Conservation (phyloP, 1,139 yeast genomes). For the Blastobotrys arbuscula region DNA sequence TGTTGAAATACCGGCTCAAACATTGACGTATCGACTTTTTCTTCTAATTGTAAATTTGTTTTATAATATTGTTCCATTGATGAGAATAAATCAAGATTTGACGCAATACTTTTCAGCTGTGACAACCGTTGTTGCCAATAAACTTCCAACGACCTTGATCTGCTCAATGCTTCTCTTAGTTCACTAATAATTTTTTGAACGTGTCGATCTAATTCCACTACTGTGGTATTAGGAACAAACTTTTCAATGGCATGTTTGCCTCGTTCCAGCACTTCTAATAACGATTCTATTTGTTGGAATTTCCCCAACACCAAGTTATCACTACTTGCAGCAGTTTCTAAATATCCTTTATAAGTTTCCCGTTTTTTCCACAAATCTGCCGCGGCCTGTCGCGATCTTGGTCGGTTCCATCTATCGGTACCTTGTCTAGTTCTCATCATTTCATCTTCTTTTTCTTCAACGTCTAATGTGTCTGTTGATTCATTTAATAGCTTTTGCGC, state of each 20-base stretch:
- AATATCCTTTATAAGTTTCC: constrained; percentile 43
- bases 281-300: constrained; percentile 41
- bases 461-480: constrained; percentile 43
- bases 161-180: constrained; percentile 40
- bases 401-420: constrained; percentile 42
- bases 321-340: constrained; percentile 56
- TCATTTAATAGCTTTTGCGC: constrained; percentile 40
- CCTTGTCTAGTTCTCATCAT: constrained; percentile 46
- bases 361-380: constrained; percentile 38
- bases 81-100: constrained; percentile 29
- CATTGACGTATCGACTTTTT: constrained; percentile 26
- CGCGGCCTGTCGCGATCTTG: constrained; percentile 25
- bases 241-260: constrained; percentile 40
- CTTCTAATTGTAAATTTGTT: constrained; percentile 19
- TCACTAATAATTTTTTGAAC: constrained; percentile 38
- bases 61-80: constrained; percentile 23
- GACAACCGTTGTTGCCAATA: constrained; percentile 26
- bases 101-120: constrained; percentile 26
- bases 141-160: constrained; percentile 25
- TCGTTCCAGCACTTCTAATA: constrained; percentile 43
- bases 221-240: constrained; percentile 48
- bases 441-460: constrained; percentile 55
- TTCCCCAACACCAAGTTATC: constrained; percentile 49
- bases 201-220: constrained; percentile 40
- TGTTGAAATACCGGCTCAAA: constrained; percentile 31